Percentiles rank a stretch among this genome's conserved stretches.
These are phyloP conservation scores for Globisporangium middletonii DNA, from an alignment of 352 stramenopile species.

Conservation along the genomic window DNA sequence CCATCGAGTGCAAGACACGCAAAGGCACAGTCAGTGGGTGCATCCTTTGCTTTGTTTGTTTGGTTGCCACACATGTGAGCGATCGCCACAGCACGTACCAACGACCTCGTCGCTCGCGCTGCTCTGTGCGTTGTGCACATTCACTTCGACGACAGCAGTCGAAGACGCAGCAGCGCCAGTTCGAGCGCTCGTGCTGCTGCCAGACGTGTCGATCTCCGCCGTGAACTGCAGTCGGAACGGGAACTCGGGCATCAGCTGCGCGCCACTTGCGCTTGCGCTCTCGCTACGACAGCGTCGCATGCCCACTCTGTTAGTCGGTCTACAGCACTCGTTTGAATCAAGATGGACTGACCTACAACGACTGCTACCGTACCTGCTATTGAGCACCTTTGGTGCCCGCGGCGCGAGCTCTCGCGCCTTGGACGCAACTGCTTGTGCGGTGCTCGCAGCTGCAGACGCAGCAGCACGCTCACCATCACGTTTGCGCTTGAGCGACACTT, in stretches of 20 bases:
- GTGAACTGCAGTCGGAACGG: slow-evolving; percentile 56
- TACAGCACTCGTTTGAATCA: too few relatives aligned
- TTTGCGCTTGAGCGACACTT: slow-evolving; percentile 57
- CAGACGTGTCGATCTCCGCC: slow-evolving; percentile 43
- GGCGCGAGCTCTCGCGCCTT: slow-evolving; percentile 62
- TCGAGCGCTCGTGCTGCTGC: not conserved
- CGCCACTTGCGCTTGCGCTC: slow-evolving; percentile 18
- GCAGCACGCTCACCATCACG: slow-evolving; percentile 42
- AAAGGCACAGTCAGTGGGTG: not conserved
- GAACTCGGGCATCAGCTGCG: slow-evolving; percentile 49
- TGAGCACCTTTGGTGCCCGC: slow-evolving; percentile 43
- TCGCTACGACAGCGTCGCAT: too few relatives aligned
- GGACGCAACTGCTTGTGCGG: slow-evolving; percentile 16
- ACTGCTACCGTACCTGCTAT: slow-evolving; percentile 37
- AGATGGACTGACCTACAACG: not conserved
- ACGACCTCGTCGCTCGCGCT: slow-evolving; percentile 30
- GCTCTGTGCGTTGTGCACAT: slow-evolving; percentile 62
- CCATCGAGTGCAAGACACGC: too few relatives aligned
- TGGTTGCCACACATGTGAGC: too few relatives aligned
- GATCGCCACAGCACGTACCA: too few relatives aligned
- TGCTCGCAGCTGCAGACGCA: slow-evolving; percentile 11
- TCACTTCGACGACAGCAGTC: slow-evolving; percentile 37
- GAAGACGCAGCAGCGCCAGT: not conserved
- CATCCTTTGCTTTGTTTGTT: too few relatives aligned
- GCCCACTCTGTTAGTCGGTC: too few relatives aligned